A percentile compares a stretch with the other conserved stretches of the same genome.
Evolutionary conservation across 2,329 filamentous ascomycete species (phyloP).

Genomic region (Lasiodiplodia sp.): DNA sequence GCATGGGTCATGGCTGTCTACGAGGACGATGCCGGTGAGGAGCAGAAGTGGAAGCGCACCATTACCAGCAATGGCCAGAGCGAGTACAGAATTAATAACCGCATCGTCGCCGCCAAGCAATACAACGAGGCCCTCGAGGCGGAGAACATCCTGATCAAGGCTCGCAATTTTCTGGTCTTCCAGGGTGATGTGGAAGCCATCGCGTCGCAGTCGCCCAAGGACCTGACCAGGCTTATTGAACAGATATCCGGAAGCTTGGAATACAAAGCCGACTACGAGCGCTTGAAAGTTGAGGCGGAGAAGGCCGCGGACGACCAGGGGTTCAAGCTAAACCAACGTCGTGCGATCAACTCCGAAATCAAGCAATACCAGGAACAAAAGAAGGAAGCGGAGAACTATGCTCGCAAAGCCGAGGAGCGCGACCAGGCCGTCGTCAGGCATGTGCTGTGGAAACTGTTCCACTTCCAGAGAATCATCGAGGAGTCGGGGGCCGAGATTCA

Average conservation of each 20-base stretch:
- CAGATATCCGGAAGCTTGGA: slow-evolving; percentile 97
- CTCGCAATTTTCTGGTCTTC: slow-evolving; percentile 96
- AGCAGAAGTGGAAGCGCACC: slow-evolving; percentile 93
- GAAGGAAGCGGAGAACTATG: slow-evolving; percentile 90
- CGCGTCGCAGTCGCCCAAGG: slow-evolving; percentile 91
- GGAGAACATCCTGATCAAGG: slow-evolving; percentile 98
- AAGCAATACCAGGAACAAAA: slow-evolving; percentile 98
- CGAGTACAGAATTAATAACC: slow-evolving; percentile 97
- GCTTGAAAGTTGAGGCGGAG: slow-evolving; percentile 83
- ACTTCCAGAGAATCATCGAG: slow-evolving; percentile 92
- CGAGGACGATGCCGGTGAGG: slow-evolving; percentile 93
- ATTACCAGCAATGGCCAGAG: slow-evolving; percentile 89
- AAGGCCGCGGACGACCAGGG: slow-evolving; percentile 87
- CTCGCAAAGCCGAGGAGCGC: slow-evolving; percentile 86
- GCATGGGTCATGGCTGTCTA: slow-evolving; percentile 99
- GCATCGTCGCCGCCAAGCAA: slow-evolving; percentile 83
- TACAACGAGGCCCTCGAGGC: slow-evolving; percentile 93
- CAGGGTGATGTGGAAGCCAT: slow-evolving; percentile 98
- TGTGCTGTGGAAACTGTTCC: slow-evolving; percentile 95
- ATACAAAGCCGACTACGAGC: slow-evolving; percentile 92
- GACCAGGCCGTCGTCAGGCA: slow-evolving; percentile 92
- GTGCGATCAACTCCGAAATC: slow-evolving; percentile 96
- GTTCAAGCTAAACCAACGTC: slow-evolving; percentile 84
- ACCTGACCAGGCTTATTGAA: slow-evolving; percentile 91
- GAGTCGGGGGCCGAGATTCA: slow-evolving; percentile 89